Percentiles rank a stretch among this genome's conserved stretches.
These are phyloP conservation scores for Trametes elegans DNA, from an alignment of 768 basidiomycete genomes.

Conservation along the genomic window DNA sequence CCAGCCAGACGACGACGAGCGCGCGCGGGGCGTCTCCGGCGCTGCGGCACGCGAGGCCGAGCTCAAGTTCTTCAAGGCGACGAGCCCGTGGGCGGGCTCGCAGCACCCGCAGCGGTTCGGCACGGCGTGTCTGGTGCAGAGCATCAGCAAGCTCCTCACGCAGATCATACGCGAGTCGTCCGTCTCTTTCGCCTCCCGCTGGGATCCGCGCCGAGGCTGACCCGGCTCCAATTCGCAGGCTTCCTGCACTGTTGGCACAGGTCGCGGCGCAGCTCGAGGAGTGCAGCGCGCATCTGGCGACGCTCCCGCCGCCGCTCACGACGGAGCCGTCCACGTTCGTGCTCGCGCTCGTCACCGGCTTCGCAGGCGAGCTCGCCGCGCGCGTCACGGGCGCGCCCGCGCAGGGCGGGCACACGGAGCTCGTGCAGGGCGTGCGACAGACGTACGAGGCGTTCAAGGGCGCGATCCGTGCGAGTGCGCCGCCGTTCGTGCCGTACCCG, in stretches of 20 bases:
- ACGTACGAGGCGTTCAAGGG: conserved; percentile 35
- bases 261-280: conserved; percentile 13
- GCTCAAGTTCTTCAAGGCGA: conserved; percentile 45
- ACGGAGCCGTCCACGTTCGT: conserved; percentile 20
- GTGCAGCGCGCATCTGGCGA: conserved; percentile 9
- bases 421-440: conserved; percentile 36
- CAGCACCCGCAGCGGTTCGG: conserved; percentile 52
- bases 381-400: conserved; percentile 10
- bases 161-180: conserved; percentile 8
- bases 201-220: background rate
- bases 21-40: conserved; percentile 38
- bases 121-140: conserved; percentile 48
- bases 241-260: conserved; percentile 11
- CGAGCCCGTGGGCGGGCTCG: conserved; percentile 50
- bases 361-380: conserved; percentile 8
- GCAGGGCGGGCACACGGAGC: conserved; percentile 29
- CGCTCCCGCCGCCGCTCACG: conserved; percentile 15
- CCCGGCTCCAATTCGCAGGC: background rate
- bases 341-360: conserved; percentile 16
- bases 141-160: conserved; percentile 52
- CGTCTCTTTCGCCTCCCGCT: background rate
- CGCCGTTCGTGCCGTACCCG: conserved; percentile 40
- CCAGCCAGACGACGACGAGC: conserved; percentile 59
- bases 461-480: conserved; percentile 37
- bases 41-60: conserved; percentile 39